These are phyloP conservation scores for Allium sativum DNA, from an alignment of 106 monocot species.

Conservation along the genomic window DNA sequence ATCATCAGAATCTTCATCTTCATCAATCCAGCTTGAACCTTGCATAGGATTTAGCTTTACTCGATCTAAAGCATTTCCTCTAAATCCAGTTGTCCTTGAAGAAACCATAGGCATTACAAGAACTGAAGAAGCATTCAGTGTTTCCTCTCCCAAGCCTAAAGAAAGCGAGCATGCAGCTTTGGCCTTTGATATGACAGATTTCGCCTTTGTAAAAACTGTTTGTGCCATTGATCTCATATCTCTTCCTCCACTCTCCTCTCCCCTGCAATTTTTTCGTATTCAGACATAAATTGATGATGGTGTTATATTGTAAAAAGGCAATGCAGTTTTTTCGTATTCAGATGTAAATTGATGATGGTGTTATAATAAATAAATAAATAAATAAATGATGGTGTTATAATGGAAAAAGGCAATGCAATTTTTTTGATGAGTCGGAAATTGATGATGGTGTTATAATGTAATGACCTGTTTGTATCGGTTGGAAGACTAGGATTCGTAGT, in stretches of 20 bases:
- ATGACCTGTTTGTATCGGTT: slow-evolving; percentile 47
- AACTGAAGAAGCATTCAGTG: slow-evolving; percentile 77
- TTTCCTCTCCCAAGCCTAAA: slow-evolving; percentile 60
- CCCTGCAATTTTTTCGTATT: no score
- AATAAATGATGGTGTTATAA: no score
- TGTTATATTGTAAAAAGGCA: neutral
- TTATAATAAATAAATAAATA: no score
- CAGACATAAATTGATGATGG: no score
- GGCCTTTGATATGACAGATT: slow-evolving; percentile 37
- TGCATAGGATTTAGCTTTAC: slow-evolving; percentile 35
- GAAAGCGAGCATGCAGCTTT: slow-evolving; percentile 74
- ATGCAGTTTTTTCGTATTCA: no score
- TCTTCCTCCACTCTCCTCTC: slow-evolving; percentile 35
- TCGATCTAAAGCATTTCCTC: slow-evolving; percentile 42
- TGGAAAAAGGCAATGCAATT: no score
- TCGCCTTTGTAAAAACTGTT: slow-evolving; percentile 25
- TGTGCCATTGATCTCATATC: slow-evolving; percentile 25
- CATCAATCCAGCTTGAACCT: slow-evolving; percentile 22
- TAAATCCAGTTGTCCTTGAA: slow-evolving; percentile 70
- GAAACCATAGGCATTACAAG: slow-evolving; percentile 97
- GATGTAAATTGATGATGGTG: no score
- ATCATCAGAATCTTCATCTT: slow-evolving; percentile 18
- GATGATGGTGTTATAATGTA: neutral
- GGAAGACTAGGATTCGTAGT: slow-evolving; percentile 27
- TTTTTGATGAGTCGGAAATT: no score